phyloP scores from a whole-genome alignment of 2,329 filamentous ascomycete species.

The Coleophoma crateriformis region DNA sequence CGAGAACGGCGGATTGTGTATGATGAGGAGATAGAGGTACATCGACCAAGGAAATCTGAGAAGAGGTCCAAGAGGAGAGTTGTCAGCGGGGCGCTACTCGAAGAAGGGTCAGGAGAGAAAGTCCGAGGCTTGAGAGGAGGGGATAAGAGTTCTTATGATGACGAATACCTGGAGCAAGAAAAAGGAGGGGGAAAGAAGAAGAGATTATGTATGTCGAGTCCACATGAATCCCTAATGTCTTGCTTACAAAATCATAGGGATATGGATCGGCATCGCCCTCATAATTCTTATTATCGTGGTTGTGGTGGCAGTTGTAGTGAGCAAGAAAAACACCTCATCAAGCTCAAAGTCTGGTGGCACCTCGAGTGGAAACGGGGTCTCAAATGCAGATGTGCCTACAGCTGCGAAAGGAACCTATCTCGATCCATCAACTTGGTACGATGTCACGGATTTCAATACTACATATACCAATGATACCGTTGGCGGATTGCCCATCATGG shows the following conservation, averaged over 20 bases:
- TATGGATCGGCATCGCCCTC: constrained; percentile 47
- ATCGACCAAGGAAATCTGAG: constrained; percentile 17
- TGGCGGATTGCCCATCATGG: constrained; percentile 86
- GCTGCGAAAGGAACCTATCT: constrained; percentile 69
- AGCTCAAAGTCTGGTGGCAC: constrained; percentile 11
- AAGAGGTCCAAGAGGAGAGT: constrained; percentile 44
- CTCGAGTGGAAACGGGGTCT: constrained; percentile 45
- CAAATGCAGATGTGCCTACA: constrained; percentile 42
- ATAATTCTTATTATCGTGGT: constrained; percentile 62
- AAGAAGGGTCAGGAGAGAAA: constrained; percentile 56
- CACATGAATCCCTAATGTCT: neutral
- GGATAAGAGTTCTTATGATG: constrained; percentile 28
- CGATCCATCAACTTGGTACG: constrained; percentile 88
- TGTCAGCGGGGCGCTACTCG: constrained; percentile 65
- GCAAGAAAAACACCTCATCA: constrained; percentile 35
- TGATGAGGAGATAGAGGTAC: constrained; percentile 19
- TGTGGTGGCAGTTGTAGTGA: constrained; percentile 59
- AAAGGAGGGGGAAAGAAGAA: constrained; percentile 42
- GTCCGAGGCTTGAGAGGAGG: constrained; percentile 45
- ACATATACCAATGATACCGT: constrained; percentile 85
- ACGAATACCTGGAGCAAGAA: constrained; percentile 29
- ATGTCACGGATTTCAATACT: constrained; percentile 86
- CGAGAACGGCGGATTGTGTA: constrained; percentile 4
- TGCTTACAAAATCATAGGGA: constrained; percentile 24
- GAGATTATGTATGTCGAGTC: constrained; percentile 49